A percentile compares a stretch with the other conserved stretches of the same genome.
Evolutionary conservation across 768 basidiomycete species (phyloP).

Genomic region (Udeniomyces megalosporus): DNA sequence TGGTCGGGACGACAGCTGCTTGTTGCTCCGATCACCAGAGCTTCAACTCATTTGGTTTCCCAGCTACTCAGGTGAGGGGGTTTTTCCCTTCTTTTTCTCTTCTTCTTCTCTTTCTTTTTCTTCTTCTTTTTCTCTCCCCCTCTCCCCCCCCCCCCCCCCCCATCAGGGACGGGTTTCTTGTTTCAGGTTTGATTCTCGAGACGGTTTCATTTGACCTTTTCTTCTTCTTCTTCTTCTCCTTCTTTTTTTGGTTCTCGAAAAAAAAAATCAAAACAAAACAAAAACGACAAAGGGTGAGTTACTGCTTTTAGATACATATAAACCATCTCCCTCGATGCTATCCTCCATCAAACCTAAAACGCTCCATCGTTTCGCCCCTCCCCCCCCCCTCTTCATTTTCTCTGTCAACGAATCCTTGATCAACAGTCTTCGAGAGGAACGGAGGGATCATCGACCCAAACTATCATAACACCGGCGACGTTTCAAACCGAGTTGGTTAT

Average conservation of each 20-base stretch:
- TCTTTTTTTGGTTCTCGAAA: no score
- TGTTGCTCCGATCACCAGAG: constrained; percentile 82
- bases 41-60: constrained; percentile 66
- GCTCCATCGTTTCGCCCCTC: neutral
- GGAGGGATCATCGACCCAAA: constrained; percentile 74
- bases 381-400: no score
- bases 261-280: no score
- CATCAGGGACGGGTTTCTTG: no score
- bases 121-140: neutral
- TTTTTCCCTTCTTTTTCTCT: neutral
- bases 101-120: neutral
- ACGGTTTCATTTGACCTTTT: no score
- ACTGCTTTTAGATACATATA: no score
- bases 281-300: no score
- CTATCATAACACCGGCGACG: constrained; percentile 78
- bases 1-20: constrained; percentile 40
- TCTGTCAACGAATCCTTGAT: no score
- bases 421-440: constrained; percentile 60
- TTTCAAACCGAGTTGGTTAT: constrained; percentile 62
- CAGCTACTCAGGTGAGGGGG: constrained; percentile 68
- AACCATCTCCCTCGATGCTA: no score
- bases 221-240: no score
- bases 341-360: no score
- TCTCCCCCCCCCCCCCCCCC: neutral
- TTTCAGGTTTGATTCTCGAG: no score